Base-by-base conservation (phyloP, 345 rosid species). In the Populus alba region DNA sequence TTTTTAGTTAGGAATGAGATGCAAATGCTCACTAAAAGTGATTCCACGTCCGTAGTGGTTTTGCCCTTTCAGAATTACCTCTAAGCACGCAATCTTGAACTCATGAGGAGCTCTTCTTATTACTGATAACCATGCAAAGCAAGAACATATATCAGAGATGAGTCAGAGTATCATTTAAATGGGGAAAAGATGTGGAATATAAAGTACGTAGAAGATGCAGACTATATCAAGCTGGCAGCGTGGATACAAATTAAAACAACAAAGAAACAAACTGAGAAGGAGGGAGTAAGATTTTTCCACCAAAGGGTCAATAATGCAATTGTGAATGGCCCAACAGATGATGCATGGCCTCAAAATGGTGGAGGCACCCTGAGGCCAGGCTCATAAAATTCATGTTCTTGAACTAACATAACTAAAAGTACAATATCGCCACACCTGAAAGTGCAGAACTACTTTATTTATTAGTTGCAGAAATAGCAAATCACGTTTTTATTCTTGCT, bases 81-180 rank as follows among this genome's bases (percentile, higher is more conserved):
- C 91, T 75, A 94, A 78, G 86, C 98, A 94, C 6, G 97, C 97
- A 53, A 94, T 94, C 85, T 94, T 94, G 88, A 94, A 94, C 76
- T 94, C 97, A 38, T 94, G 98, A 55, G 98, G 98, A 33, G 98
- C 94, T 84, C 97, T 89, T 86, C 98, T 85, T 78, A 94, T 92
- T 33, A 94, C 98, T 94, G 89, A 67, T 82, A 86, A 22, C 3
- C 39, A 23, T 68, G 72, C 68, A 61, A 38, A 61, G 35, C 43
- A 75, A 65, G 61, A 49, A 47, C 63, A 71, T n/a, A 66, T 29
- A 75, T 78, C 74, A 79, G 71, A 41, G 59, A 79, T 10, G 25
- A 65, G 51, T 20, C 3, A 35, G 6, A 59, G 43, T n/a, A 35
- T 74, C 39, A 61, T 61, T 37, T 47, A 33, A 31, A 12, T 25